A percentile compares a stretch with the other conserved stretches of the same genome.
Conservation (phyloP, 768 basidiomycete genomes). For the Amanita rimosa region DNA sequence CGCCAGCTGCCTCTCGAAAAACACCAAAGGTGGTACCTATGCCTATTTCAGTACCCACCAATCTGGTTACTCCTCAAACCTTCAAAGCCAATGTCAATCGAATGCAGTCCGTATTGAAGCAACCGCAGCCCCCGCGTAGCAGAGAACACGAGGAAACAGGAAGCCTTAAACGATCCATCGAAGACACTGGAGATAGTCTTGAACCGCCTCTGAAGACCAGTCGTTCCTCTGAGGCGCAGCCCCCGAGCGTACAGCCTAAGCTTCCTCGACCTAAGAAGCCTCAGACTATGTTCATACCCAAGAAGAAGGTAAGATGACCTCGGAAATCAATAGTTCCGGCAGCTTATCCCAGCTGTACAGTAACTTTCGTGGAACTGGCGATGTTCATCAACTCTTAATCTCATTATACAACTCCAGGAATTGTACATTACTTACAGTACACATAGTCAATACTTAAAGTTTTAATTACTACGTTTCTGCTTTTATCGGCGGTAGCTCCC, state of each 20-base stretch:
- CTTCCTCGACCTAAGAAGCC: conserved; percentile 21
- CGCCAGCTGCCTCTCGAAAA: conserved; percentile 11
- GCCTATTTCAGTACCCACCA: conserved; percentile 15
- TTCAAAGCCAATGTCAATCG: conserved; percentile 12
- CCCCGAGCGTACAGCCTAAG: not conserved
- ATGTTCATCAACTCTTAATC: not conserved
- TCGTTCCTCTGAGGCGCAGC: conserved; percentile 14
- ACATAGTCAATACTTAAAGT: conserved; percentile 1
- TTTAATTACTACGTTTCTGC: conserved; percentile 15
- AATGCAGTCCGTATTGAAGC: not conserved
- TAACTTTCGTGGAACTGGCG: not conserved
- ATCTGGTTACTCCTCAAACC: conserved; percentile 27
- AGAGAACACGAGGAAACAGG: not conserved
- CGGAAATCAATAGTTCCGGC: not conserved
- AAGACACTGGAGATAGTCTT: not conserved
- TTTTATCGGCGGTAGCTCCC: conserved; percentile 76
- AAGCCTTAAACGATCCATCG: not conserved
- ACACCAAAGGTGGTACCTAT: conserved; percentile 9
- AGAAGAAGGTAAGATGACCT: conserved; percentile 22
- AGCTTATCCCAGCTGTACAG: conserved; percentile 2
- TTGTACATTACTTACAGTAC: conserved; percentile 7
- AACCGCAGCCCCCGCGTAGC: not conserved
- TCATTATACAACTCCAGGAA: not conserved
- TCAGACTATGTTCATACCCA: conserved; percentile 53
- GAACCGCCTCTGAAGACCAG: conserved; percentile 5